phyloP scores from a whole-genome alignment of 2,329 filamentous ascomycete species.

The Colletotrichum godetiae region DNA sequence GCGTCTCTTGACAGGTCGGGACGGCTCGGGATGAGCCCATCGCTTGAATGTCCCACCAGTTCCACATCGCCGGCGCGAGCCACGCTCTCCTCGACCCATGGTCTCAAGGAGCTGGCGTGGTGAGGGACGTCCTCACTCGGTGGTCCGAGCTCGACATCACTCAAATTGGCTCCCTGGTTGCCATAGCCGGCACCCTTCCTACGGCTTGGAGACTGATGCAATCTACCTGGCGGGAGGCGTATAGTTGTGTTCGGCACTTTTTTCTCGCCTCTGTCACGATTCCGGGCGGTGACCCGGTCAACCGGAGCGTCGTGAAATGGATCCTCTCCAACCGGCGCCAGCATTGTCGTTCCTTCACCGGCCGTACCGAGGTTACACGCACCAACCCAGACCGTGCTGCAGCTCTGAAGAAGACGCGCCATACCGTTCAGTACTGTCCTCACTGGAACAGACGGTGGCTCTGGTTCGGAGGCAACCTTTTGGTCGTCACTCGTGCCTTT shows the following conservation, averaged over 20 bases:
- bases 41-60: constrained; percentile 26
- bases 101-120: constrained; percentile 46
- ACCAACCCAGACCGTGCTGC: constrained; percentile 49
- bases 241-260: constrained; percentile 53
- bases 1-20: background rate
- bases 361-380: constrained; percentile 51
- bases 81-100: constrained; percentile 43
- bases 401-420: constrained; percentile 53
- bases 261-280: constrained; percentile 58
- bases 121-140: constrained; percentile 50
- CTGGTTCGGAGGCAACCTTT: constrained; percentile 57
- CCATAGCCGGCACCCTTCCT: constrained; percentile 55
- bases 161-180: constrained; percentile 56
- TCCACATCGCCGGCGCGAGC: constrained; percentile 32
- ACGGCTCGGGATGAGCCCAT: background rate
- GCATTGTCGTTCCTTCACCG: constrained; percentile 55
- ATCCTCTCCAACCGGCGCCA: constrained; percentile 52
- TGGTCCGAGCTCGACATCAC: constrained; percentile 60
- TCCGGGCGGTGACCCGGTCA: constrained; percentile 56
- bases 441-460: constrained; percentile 61
- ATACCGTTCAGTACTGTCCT: constrained; percentile 56
- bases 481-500: constrained; percentile 56
- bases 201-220: constrained; percentile 52
- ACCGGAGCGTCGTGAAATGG: constrained; percentile 58
- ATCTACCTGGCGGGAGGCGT: constrained; percentile 49